Percentiles rank a stretch among this genome's conserved stretches.
These are phyloP conservation scores for Suillus plorans DNA, from an alignment of 768 basidiomycete genomes.

Conservation along the genomic window DNA sequence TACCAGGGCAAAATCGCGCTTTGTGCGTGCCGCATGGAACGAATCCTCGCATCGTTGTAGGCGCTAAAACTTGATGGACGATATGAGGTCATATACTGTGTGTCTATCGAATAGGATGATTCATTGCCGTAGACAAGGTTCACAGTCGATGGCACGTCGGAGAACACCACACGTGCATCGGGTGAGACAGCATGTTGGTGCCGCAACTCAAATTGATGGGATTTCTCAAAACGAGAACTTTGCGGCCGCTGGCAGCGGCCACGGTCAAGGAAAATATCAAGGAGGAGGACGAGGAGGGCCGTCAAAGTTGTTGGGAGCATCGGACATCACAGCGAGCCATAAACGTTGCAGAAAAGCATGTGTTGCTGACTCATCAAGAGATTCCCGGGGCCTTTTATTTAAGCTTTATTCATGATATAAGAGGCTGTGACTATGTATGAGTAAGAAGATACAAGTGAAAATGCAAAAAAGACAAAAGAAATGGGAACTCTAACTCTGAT, in stretches of 20 bases:
- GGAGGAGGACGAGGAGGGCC: constrained; percentile 46
- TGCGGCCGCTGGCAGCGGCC: constrained; percentile 7
- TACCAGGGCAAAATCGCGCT: constrained; percentile 62
- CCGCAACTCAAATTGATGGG: constrained; percentile 54
- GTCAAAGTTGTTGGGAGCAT: constrained; percentile 46
- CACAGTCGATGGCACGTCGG: constrained; percentile 38
- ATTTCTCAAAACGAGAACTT: background rate
- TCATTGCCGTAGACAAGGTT: constrained; percentile 12
- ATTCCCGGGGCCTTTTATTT: background rate
- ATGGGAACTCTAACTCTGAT: background rate
- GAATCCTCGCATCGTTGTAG: constrained; percentile 42
- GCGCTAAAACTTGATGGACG: constrained; percentile 49
- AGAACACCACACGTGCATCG: constrained; percentile 52
- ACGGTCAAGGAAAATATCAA: constrained; percentile 22
- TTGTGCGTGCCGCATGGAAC: constrained; percentile 47
- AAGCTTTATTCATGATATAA: no score
- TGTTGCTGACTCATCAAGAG: constrained; percentile 5
- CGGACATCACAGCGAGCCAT: constrained; percentile 13
- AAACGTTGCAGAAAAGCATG: constrained; percentile 8
- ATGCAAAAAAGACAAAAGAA: background rate
- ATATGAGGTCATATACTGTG: constrained; percentile 38
- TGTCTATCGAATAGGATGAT: constrained; percentile 37
- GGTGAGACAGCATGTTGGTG: constrained; percentile 58
- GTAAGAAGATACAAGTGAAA: no score
- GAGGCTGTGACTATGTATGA: no score